Evolutionary conservation across 2,329 filamentous ascomycete genomes (phyloP).

Genomic region (Trichoderma arundinaceum): DNA sequence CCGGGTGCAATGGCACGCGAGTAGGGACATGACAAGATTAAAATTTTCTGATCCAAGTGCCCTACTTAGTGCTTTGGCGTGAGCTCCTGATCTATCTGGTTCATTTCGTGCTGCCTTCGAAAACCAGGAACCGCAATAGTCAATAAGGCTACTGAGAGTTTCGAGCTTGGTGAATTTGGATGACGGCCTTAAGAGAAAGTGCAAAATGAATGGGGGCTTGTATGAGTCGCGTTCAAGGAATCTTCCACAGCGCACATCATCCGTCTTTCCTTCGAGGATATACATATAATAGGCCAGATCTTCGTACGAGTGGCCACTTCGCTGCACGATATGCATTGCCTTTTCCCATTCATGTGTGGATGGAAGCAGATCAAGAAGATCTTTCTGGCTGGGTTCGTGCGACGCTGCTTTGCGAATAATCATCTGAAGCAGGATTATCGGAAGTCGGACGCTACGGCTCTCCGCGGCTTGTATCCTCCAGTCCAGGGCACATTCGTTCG

Average conservation of each 20-base stretch:
- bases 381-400: conserved; percentile 31
- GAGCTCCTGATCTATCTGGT: background rate
- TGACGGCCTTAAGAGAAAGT: conserved; percentile 41
- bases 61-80: conserved; percentile 5
- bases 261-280: conserved; percentile 41
- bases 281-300: conserved; percentile 40
- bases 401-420: conserved; percentile 38
- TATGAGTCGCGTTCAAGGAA: conserved; percentile 38
- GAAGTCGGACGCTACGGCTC: conserved; percentile 40
- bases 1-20: conserved; percentile 43
- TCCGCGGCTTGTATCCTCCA: conserved; percentile 37
- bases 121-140: conserved; percentile 36
- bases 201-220: conserved; percentile 42
- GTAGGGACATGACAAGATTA: conserved; percentile 36
- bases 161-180: conserved; percentile 38
- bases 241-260: conserved; percentile 43
- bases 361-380: conserved; percentile 39
- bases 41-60: conserved; percentile 37
- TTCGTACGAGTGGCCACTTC: conserved; percentile 36
- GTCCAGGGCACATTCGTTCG: conserved; percentile 10
- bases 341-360: conserved; percentile 36
- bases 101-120: conserved; percentile 12
- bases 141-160: conserved; percentile 40
- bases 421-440: conserved; percentile 44
- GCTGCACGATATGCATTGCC: conserved; percentile 33